Percentiles rank a stretch among this genome's conserved stretches.
These are phyloP conservation scores for Baudoinia panamericana DNA, from an alignment of 495 filamentous ascomycete species.

Conservation along the genomic window DNA sequence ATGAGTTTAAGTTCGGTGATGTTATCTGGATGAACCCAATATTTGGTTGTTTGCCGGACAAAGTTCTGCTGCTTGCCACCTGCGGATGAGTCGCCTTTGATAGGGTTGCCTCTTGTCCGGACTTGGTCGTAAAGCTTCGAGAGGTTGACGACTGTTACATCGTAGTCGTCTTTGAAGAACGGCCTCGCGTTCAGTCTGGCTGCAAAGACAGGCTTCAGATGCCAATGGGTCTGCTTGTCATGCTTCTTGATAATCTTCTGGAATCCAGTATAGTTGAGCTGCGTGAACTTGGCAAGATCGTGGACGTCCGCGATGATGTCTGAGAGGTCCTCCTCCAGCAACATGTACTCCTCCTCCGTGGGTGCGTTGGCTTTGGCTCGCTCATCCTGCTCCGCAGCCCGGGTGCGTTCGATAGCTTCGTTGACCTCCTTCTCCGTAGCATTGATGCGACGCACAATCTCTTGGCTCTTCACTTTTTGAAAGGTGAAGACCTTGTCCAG, in stretches of 20 bases:
- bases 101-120: slow-evolving; percentile 79
- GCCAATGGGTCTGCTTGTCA: slow-evolving; percentile 93
- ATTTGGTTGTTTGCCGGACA: slow-evolving; percentile 93
- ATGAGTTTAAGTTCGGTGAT: slow-evolving; percentile 97
- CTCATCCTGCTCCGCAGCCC: slow-evolving; percentile 37
- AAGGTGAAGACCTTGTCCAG: slow-evolving; percentile 95
- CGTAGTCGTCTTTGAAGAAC: slow-evolving; percentile 97
- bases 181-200: slow-evolving; percentile 86
- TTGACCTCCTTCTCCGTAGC: slow-evolving; percentile 76
- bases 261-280: slow-evolving; percentile 97
- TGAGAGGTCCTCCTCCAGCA: slow-evolving; percentile 87
- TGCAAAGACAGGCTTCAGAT: slow-evolving; percentile 86
- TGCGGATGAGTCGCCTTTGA: slow-evolving; percentile 79
- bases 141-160: slow-evolving; percentile 87
- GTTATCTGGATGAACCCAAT: slow-evolving; percentile 98
- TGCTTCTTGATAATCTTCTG: slow-evolving; percentile 99
- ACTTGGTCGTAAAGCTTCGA: slow-evolving; percentile 94
- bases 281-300: slow-evolving; percentile 94
- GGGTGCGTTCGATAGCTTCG: slow-evolving; percentile 65
- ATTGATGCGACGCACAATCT: slow-evolving; percentile 81
- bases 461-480: slow-evolving; percentile 87
- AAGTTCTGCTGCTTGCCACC: slow-evolving; percentile 93
- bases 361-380: slow-evolving; percentile 29
- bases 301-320: slow-evolving; percentile 99
- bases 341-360: slow-evolving; percentile 82